These are phyloP conservation scores for Massariosphaeria phaeospora DNA, from an alignment of 495 filamentous ascomycete genomes.

Conservation along the genomic window DNA sequence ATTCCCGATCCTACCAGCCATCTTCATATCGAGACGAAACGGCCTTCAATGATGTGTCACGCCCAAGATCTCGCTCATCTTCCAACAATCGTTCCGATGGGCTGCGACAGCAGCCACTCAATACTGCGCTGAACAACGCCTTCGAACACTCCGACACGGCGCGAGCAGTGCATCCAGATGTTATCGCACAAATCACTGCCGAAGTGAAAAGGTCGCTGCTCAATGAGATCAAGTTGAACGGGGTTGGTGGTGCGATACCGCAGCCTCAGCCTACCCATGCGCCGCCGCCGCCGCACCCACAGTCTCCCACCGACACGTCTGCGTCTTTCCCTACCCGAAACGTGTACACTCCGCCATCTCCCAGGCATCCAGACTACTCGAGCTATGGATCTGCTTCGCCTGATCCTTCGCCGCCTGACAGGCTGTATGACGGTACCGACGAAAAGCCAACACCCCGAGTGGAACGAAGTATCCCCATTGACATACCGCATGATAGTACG, in stretches of 20 bases:
- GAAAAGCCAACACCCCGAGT: constrained; percentile 46
- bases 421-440: constrained; percentile 31
- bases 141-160: constrained; percentile 38
- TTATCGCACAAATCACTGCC: constrained; percentile 40
- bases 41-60: constrained; percentile 11
- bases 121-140: constrained; percentile 40
- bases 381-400: constrained; percentile 31
- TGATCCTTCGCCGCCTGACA: constrained; percentile 20
- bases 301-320: constrained; percentile 32
- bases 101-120: constrained; percentile 36
- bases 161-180: constrained; percentile 37
- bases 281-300: constrained; percentile 23
- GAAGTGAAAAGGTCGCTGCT: constrained; percentile 38
- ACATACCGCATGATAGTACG: constrained; percentile 28
- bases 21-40: constrained; percentile 5
- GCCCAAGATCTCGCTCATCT: constrained; percentile 33
- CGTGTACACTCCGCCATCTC: constrained; percentile 46
- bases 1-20: constrained; percentile 15
- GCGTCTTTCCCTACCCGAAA: constrained; percentile 33
- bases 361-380: constrained; percentile 24
- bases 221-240: constrained; percentile 32
- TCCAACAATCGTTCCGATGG: constrained; percentile 31
- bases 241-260: constrained; percentile 5
- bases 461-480: constrained; percentile 34
- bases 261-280: constrained; percentile 25